Evolutionary conservation across 73 alveolate genomes (phyloP).

Genomic region (Urostyla sp.): DNA sequence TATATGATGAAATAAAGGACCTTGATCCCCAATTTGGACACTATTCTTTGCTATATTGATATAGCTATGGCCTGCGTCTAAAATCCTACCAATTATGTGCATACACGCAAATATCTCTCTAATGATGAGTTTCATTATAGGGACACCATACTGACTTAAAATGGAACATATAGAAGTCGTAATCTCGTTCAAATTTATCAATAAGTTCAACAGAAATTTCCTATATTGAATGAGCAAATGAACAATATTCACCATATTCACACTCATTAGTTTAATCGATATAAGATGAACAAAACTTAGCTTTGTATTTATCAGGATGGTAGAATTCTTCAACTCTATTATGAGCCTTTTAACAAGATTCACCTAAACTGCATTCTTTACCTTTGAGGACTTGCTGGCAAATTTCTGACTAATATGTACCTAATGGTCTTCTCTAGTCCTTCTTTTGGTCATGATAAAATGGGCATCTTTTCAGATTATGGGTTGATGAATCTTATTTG

Average conservation of each 20-base stretch:
- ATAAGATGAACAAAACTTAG: constrained; percentile 62
- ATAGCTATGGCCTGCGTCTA: constrained; percentile 76
- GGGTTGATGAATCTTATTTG: constrained; percentile 57
- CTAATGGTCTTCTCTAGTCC: constrained; percentile 75
- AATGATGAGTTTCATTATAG: constrained; percentile 63
- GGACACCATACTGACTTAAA: constrained; percentile 81
- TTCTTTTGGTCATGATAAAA: constrained; percentile 75
- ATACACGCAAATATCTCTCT: constrained; percentile 77
- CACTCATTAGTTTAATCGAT: constrained; percentile 62
- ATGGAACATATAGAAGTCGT: constrained; percentile 71
- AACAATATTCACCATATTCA: constrained; percentile 81
- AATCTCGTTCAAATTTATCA: constrained; percentile 56
- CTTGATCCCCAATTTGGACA: constrained; percentile 72
- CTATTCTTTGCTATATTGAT: constrained; percentile 55
- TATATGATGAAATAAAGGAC: constrained; percentile 44
- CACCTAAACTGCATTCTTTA: constrained; percentile 53
- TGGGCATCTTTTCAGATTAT: constrained; percentile 84
- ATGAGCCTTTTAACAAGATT: constrained; percentile 53
- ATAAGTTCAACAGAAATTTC: constrained; percentile 80
- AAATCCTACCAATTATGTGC: constrained; percentile 85
- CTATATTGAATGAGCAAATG: constrained; percentile 83
- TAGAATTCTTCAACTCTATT: constrained; percentile 65
- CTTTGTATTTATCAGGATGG: constrained; percentile 67
- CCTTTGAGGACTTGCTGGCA: constrained; percentile 68
- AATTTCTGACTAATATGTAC: constrained; percentile 74